phyloP scores from a whole-genome alignment of 108 stramenopile species.

The Pinguiococcus pyrenoidosus region DNA sequence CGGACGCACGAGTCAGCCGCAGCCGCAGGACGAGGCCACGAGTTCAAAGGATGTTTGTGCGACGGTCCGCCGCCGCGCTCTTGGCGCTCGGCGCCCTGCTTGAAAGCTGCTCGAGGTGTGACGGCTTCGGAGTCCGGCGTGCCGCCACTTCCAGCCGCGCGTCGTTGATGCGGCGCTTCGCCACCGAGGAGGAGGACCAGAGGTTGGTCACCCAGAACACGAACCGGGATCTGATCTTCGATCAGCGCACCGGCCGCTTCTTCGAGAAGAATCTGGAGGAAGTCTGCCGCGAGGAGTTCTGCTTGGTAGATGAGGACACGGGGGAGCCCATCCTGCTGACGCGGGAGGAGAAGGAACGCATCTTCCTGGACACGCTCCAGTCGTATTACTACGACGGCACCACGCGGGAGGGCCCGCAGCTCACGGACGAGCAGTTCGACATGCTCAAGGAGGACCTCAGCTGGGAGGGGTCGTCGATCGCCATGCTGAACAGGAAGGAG shows the following conservation, averaged over 20 bases:
- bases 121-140: too few species aligned
- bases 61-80: too few species aligned
- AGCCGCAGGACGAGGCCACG: too few species aligned
- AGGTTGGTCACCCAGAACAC: too few species aligned
- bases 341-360: conserved; percentile 57
- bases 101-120: too few species aligned
- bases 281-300: conserved; percentile 23
- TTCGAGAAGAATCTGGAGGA: conserved; percentile 21
- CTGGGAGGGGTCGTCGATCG: conserved; percentile 56
- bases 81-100: too few species aligned
- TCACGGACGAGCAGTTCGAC: conserved; percentile 76
- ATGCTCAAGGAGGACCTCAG: conserved; percentile 75
- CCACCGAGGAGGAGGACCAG: too few species aligned
- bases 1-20: too few species aligned
- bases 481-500: conserved; percentile 70
- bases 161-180: too few species aligned
- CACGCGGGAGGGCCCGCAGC: conserved; percentile 58
- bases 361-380: conserved; percentile 86
- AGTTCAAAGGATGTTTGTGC: too few species aligned
- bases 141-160: too few species aligned
- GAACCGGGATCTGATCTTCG: conserved; percentile 16
- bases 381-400: conserved; percentile 76
- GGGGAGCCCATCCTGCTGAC: conserved; percentile 16
- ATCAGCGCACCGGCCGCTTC: conserved; percentile 13
- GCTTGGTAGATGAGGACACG: conserved; percentile 15